These are phyloP conservation scores for Fusarium falciforme DNA, from an alignment of 2,329 filamentous ascomycete species.

Conservation along the genomic window DNA sequence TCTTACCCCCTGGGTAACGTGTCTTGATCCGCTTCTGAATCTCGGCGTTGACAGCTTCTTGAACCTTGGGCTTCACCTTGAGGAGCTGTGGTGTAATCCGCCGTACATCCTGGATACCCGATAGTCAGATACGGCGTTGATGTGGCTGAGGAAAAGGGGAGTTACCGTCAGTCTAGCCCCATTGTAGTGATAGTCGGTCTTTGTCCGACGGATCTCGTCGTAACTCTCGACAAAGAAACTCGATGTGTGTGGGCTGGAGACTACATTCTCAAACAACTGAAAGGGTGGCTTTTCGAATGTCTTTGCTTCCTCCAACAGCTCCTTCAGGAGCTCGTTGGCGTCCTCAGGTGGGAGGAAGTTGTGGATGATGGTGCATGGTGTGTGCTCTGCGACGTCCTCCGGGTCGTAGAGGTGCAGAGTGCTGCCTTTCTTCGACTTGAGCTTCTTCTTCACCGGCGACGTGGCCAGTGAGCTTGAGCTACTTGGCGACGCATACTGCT, in stretches of 20 bases:
- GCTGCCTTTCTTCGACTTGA: slow-evolving; percentile 78
- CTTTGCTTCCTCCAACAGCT: slow-evolving; percentile 79
- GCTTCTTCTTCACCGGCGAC: slow-evolving; percentile 56
- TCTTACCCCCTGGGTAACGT: slow-evolving; percentile 75
- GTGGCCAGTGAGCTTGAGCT: slow-evolving; percentile 21
- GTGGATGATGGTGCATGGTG: slow-evolving; percentile 91
- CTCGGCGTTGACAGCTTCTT: slow-evolving; percentile 80
- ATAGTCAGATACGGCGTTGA: slow-evolving; percentile 11
- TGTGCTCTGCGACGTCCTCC: slow-evolving; percentile 82
- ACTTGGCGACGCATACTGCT: slow-evolving; percentile 56
- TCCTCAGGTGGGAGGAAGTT: slow-evolving; percentile 82
- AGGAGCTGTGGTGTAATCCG: slow-evolving; percentile 80
- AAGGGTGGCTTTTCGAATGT: slow-evolving; percentile 80
- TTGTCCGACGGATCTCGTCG: slow-evolving; percentile 76
- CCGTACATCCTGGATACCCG: slow-evolving; percentile 71
- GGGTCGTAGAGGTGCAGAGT: slow-evolving; percentile 88
- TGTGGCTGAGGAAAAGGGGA: background rate
- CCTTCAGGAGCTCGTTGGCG: slow-evolving; percentile 78
- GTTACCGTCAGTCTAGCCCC: slow-evolving; percentile 75
- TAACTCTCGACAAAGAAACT: slow-evolving; percentile 84
- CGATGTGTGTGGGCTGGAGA: slow-evolving; percentile 85
- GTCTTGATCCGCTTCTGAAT: slow-evolving; percentile 77
- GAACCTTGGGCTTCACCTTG: slow-evolving; percentile 75
- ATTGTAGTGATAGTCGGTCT: slow-evolving; percentile 87
- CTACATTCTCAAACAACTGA: slow-evolving; percentile 88